Percentiles rank a stretch among this genome's conserved stretches.
phyloP scores from a whole-genome alignment of 768 basidiomycete genomes.

The Sporobolomyces phaffii region DNA sequence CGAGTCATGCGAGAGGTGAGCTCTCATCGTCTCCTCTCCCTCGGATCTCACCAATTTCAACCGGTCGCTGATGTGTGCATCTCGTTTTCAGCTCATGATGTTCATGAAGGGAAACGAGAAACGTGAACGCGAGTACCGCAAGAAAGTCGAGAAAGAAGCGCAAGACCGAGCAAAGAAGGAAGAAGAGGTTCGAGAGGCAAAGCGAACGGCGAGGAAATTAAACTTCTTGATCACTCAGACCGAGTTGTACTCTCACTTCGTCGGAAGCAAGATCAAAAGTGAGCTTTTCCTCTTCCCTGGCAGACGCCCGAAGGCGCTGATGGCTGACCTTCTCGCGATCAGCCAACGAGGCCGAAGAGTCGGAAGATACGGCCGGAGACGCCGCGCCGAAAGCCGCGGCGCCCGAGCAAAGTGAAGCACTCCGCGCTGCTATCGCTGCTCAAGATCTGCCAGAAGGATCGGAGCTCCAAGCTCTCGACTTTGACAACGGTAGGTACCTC shows the following conservation, averaged over 20 bases:
- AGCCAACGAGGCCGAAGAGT: slow-evolving; percentile 48
- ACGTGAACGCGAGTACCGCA: slow-evolving; percentile 84
- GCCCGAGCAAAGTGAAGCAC: slow-evolving; percentile 35
- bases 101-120: slow-evolving; percentile 99
- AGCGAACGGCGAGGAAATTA: slow-evolving; percentile 87
- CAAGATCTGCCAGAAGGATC: slow-evolving; percentile 48
- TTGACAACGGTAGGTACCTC: slow-evolving; percentile 68
- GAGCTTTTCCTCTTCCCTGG: slow-evolving; percentile 3
- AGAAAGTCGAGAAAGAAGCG: slow-evolving; percentile 90
- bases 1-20: slow-evolving; percentile 67
- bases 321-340: not conserved
- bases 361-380: slow-evolving; percentile 42
- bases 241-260: slow-evolving; percentile 97
- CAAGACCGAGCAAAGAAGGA: slow-evolving; percentile 77
- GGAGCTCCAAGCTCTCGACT: slow-evolving; percentile 69
- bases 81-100: slow-evolving; percentile 66
- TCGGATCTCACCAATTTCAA: not conserved
- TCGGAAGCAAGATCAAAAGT: slow-evolving; percentile 74
- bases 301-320: too few relatives aligned
- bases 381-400: slow-evolving; percentile 6
- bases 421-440: slow-evolving; percentile 45
- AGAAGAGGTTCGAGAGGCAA: slow-evolving; percentile 87
- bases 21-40: not conserved
- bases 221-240: slow-evolving; percentile 99
- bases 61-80: not conserved